Evolutionary conservation across 2,329 filamentous ascomycete genomes (phyloP).

Genomic region (Botryosphaeria dothidea): DNA sequence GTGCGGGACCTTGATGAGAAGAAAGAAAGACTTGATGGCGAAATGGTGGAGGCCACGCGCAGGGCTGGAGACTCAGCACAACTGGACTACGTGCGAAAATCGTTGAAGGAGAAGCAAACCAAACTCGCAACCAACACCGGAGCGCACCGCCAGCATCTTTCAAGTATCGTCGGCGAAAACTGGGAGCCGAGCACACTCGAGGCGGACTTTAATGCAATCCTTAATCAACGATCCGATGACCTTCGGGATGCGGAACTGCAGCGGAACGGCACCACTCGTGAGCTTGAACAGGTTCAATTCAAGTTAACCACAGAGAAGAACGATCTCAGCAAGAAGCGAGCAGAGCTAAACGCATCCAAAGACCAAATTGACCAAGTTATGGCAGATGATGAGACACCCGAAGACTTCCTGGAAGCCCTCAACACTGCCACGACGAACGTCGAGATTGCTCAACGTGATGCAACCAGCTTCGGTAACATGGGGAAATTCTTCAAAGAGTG

Average conservation of each 20-base stretch:
- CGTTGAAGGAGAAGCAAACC: slow-evolving; percentile 70
- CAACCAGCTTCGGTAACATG: slow-evolving; percentile 68
- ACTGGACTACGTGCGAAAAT: slow-evolving; percentile 79
- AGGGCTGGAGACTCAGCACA: slow-evolving; percentile 80
- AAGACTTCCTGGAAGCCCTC: slow-evolving; percentile 54
- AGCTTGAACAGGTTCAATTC: slow-evolving; percentile 75
- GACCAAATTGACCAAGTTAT: slow-evolving; percentile 53
- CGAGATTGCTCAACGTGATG: slow-evolving; percentile 60
- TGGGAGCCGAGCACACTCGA: slow-evolving; percentile 76
- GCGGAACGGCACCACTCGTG: slow-evolving; percentile 69
- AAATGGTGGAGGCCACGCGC: slow-evolving; percentile 80
- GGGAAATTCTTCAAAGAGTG: slow-evolving; percentile 72
- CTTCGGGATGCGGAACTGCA: slow-evolving; percentile 67
- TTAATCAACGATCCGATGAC: slow-evolving; percentile 59
- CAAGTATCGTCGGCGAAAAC: slow-evolving; percentile 60
- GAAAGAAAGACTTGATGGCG: slow-evolving; percentile 70
- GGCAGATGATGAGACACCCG: slow-evolving; percentile 31
- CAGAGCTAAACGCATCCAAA: slow-evolving; percentile 64
- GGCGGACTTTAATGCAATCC: slow-evolving; percentile 63
- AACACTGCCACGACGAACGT: slow-evolving; percentile 53
- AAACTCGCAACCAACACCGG: slow-evolving; percentile 75
- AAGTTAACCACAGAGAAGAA: slow-evolving; percentile 66
- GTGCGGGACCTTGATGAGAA: slow-evolving; percentile 71
- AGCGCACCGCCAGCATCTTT: slow-evolving; percentile 73
- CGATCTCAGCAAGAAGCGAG: slow-evolving; percentile 63